Evolutionary conservation across 495 filamentous ascomycete species (phyloP).

Genomic region (Aspergillus nidulans): DNA sequence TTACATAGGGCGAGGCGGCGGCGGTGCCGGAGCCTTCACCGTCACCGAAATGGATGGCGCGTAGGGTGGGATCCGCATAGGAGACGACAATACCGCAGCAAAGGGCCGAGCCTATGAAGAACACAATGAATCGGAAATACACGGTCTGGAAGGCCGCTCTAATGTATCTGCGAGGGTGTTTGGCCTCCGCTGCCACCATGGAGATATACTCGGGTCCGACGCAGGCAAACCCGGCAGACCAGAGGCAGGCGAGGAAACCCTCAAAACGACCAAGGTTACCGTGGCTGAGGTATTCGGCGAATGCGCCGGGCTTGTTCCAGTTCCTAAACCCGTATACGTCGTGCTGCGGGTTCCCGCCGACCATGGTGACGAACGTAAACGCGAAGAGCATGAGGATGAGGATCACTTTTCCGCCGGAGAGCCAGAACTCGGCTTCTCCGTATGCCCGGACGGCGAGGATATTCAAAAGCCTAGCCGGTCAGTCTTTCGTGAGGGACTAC

Average conservation of each 20-base stretch:
- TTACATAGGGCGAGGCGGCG: constrained; percentile 59
- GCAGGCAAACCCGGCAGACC: constrained; percentile 30
- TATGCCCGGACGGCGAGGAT: constrained; percentile 58
- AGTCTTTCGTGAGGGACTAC: too few species aligned
- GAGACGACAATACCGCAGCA: constrained; percentile 64
- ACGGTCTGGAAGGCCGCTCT: constrained; percentile 65
- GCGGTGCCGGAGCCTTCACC: constrained; percentile 50
- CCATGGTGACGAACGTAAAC: constrained; percentile 50
- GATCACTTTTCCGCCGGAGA: constrained; percentile 62
- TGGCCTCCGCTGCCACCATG: constrained; percentile 73
- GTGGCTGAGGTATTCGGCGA: constrained; percentile 16
- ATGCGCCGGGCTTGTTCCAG: constrained; percentile 26
- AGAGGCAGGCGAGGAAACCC: constrained; percentile 66
- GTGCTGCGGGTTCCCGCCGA: constrained; percentile 64
- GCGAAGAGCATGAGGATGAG: constrained; percentile 56
- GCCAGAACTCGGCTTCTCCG: constrained; percentile 64
- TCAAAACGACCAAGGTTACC: constrained; percentile 46
- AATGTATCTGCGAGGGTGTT: constrained; percentile 54
- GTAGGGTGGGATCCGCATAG: constrained; percentile 50
- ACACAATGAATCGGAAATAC: constrained; percentile 64
- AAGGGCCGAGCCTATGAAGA: constrained; percentile 68
- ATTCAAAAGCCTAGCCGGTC: constrained; percentile 15
- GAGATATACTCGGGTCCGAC: constrained; percentile 71
- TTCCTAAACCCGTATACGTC: constrained; percentile 72
- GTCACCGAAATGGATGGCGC: not conserved